These are phyloP conservation scores for Tuctoria greenei DNA, from an alignment of 176 grass and related monocot genomes.

Conservation along the genomic window DNA sequence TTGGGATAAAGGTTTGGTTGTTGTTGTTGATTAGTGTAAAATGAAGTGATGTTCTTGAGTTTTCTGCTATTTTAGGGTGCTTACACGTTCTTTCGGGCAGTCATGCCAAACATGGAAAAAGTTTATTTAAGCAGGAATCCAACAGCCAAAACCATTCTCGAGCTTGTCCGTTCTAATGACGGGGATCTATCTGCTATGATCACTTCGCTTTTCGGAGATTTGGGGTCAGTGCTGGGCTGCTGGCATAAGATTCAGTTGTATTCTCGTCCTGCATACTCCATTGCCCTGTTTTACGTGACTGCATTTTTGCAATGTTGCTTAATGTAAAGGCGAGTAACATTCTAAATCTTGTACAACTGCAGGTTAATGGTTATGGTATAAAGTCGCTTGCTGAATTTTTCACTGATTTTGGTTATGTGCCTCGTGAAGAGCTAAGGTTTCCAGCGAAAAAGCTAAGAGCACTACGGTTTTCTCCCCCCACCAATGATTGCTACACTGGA, in stretches of 20 bases:
- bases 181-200: slow-evolving; percentile 78
- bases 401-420: slow-evolving; percentile 79
- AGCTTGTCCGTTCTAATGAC: slow-evolving; percentile 72
- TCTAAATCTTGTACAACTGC: slow-evolving; percentile 36
- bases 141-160: slow-evolving; percentile 77
- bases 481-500: slow-evolving; percentile 43
- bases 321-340: background rate
- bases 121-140: slow-evolving; percentile 84
- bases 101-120: slow-evolving; percentile 78
- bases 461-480: slow-evolving; percentile 87
- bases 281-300: background rate
- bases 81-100: slow-evolving; percentile 69
- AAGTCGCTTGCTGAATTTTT: slow-evolving; percentile 83
- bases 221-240: slow-evolving; percentile 58
- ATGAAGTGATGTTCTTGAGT: background rate
- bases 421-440: slow-evolving; percentile 84
- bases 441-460: slow-evolving; percentile 91
- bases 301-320: slow-evolving; percentile 1
- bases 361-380: slow-evolving; percentile 93
- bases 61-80: slow-evolving; percentile 64
- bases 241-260: slow-evolving; percentile 15
- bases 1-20: too few species aligned
- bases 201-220: slow-evolving; percentile 95
- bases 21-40: too few species aligned
- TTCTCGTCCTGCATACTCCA: background rate